A percentile compares a stretch with the other conserved stretches of the same genome.
These are phyloP conservation scores for Alternaria dauci DNA, from an alignment of 2,329 filamentous ascomycete species.

Conservation along the genomic window DNA sequence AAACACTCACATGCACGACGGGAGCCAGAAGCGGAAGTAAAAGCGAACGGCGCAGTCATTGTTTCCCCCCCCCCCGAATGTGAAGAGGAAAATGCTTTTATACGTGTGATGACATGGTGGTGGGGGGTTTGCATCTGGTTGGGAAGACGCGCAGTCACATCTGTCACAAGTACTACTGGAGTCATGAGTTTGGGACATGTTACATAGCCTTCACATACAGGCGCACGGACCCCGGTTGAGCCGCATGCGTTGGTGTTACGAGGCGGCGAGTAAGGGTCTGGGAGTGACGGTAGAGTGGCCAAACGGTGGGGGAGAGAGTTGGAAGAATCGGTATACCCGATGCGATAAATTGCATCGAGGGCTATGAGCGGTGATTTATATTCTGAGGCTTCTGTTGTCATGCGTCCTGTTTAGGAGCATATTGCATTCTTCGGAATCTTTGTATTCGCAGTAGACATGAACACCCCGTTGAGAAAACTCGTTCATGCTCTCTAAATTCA, in stretches of 20 bases:
- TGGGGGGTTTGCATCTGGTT: not conserved
- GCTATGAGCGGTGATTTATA: not conserved
- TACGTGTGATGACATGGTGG: not conserved
- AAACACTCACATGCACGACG: not conserved
- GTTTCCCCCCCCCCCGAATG: not conserved
- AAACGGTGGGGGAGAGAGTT: not conserved
- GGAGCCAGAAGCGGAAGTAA: not conserved
- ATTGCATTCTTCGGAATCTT: not conserved
- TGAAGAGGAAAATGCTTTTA: conserved; percentile 7
- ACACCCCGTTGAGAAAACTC: too few relatives aligned
- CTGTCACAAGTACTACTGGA: conserved; percentile 3
- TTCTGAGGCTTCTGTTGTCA: too few relatives aligned
- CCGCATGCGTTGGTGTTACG: not conserved
- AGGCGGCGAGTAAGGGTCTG: too few relatives aligned
- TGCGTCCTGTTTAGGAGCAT: too few relatives aligned
- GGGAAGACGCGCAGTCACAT: conserved; percentile 11
- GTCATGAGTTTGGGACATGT: conserved; percentile 5
- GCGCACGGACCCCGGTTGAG: too few relatives aligned
- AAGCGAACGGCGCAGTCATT: not conserved
- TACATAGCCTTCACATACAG: not conserved
- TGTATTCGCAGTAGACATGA: too few relatives aligned
- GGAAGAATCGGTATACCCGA: not conserved
- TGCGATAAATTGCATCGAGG: not conserved
- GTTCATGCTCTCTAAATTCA: too few relatives aligned
- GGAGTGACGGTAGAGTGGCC: not conserved